These are phyloP conservation scores for Cymodocea nodosa DNA, from an alignment of 116 monocot species.

Conservation along the genomic window DNA sequence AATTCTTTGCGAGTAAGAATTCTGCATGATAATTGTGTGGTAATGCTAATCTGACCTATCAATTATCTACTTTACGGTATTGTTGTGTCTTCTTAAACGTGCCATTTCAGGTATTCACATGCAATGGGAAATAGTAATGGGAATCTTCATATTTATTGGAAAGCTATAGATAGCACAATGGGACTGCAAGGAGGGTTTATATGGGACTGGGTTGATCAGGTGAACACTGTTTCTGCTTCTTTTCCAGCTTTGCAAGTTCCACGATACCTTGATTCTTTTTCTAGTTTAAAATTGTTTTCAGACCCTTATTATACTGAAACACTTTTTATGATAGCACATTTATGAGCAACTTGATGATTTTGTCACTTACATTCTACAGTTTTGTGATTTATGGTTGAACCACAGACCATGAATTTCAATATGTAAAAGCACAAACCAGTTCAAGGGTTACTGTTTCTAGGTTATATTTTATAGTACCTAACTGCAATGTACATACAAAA, in stretches of 20 bases:
- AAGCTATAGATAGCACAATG: constrained; percentile 71
- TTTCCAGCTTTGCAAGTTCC: not conserved
- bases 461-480: no score
- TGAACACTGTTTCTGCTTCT: constrained; percentile 6
- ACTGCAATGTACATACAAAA: no score
- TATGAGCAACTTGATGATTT: no score
- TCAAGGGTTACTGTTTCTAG: no score
- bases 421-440: no score
- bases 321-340: no score
- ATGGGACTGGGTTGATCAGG: constrained; percentile 99
- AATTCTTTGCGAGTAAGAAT: constrained; percentile 91
- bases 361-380: no score
- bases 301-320: no score
- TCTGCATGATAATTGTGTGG: not conserved
- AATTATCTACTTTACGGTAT: constrained; percentile 1
- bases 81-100: not conserved
- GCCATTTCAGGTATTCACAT: constrained; percentile 74
- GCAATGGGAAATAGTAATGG: constrained; percentile 99
- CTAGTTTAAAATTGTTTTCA: no score
- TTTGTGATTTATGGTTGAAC: no score
- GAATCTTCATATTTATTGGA: constrained; percentile 84
- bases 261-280: not conserved
- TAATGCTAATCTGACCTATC: not conserved
- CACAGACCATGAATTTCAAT: no score
- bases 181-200: constrained; percentile 99